Base-by-base conservation (phyloP, 2,329 filamentous ascomycete species). In the Colletotrichum sp. region DNA sequence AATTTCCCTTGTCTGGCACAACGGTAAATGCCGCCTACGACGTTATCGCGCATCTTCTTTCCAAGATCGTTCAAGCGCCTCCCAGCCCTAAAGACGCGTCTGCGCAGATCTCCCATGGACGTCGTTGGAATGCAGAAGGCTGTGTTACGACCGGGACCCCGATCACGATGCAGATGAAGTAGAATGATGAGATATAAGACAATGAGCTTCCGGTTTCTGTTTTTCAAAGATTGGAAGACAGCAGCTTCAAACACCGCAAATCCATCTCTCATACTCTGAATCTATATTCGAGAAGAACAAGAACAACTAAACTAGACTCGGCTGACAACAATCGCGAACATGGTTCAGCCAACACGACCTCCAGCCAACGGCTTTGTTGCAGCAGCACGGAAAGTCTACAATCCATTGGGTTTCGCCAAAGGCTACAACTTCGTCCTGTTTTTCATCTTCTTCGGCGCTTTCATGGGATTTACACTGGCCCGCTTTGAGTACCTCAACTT, bases 391-490 rank as follows among this genome's bases (percentile, higher is more conserved):
- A 80, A 77, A 44, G 64, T 89, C 28, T 89, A 88, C 79, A 83
- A 84, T 64, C 82, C 86, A 2, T 74, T 92, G 24, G 91, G 91
- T 59, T 93, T 93, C 83, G 81, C 83, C 6, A 90, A 89, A 78
- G 85, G 84, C 52, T 92, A 92, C 84, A 92, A 92, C 80, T 91
- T 92, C 78, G 78, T 84, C 30, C 84, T 93, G 3, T 92, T 87
- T 82, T 82, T 88, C 75, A 82, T 91, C 60, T 87, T 90, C 68
- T 83, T 80, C 55, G 88, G 88, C 4, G 83, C 84, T 1, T 79
- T 91, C 5, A 75, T 89, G 16, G 86, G 84, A 8, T 91, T 92
- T 79, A 80, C 82, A 4, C 83, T 92, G 15, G 84, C 87, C 3
- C 87, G 89, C 7, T 78, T 91, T 1, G 80, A 81, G 36, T 91